Evolutionary conservation across 139 green algal genomes (phyloP).

Genomic region (Deuterostichococcus epilithicus): DNA sequence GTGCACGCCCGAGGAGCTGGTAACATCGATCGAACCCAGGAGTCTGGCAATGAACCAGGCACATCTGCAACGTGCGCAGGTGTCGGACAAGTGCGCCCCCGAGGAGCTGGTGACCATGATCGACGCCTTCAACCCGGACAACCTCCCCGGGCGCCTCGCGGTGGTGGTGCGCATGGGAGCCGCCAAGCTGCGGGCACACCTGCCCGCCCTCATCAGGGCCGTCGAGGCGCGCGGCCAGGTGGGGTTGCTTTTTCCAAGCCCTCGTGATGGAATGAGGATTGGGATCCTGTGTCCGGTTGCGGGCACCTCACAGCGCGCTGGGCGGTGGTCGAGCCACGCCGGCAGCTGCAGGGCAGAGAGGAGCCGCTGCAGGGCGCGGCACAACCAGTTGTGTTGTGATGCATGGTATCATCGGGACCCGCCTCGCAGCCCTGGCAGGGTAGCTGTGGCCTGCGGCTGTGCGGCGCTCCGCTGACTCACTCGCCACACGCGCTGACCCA

Average conservation of each 20-base stretch:
- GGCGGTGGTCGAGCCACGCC: no score
- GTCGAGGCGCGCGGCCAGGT: slow-evolving; percentile 41
- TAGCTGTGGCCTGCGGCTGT: slow-evolving; percentile 12
- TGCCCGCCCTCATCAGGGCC: slow-evolving; percentile 73
- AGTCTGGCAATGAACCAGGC: no score
- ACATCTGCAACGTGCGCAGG: no score
- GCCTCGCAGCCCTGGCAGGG: slow-evolving; percentile 4
- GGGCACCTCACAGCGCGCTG: no score
- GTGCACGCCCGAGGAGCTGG: no score
- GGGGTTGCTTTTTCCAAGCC: no score
- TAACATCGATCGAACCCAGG: no score
- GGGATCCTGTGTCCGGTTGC: no score
- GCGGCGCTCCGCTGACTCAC: not conserved
- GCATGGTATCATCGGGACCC: not conserved
- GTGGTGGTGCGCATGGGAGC: slow-evolving; percentile 98
- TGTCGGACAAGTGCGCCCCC: slow-evolving; percentile 94
- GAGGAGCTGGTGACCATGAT: slow-evolving; percentile 87
- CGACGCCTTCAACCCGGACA: slow-evolving; percentile 87
- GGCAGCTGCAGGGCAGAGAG: no score
- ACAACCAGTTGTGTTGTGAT: no score
- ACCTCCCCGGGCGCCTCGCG: slow-evolving; percentile 86
- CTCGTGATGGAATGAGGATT: no score
- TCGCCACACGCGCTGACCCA: slow-evolving; percentile 32
- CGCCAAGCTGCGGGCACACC: slow-evolving; percentile 72
- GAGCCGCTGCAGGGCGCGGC: no score